A percentile compares a stretch with the other conserved stretches of the same genome.
phyloP scores from a whole-genome alignment of 2,329 filamentous ascomycete genomes.

The Ascochyta lentis region DNA sequence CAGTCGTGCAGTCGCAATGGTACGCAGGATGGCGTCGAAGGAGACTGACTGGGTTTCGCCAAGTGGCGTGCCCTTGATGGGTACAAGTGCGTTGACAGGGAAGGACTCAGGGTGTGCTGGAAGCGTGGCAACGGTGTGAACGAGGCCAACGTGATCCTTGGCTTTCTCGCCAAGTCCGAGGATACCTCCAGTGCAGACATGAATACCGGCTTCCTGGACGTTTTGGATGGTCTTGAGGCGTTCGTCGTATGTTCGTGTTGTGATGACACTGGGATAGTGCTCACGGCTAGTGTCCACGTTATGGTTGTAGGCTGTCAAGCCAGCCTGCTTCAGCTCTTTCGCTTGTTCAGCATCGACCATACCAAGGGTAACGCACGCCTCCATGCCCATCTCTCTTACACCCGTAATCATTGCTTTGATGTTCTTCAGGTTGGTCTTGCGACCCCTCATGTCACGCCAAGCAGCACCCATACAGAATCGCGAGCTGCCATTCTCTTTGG shows the following conservation, averaged over 20 bases:
- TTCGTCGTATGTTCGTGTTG: constrained; percentile 86
- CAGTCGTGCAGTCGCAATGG: constrained; percentile 81
- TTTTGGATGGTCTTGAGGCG: constrained; percentile 78
- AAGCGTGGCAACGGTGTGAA: constrained; percentile 82
- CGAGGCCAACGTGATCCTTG: constrained; percentile 79
- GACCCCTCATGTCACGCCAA: constrained; percentile 92
- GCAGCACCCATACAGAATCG: constrained; percentile 96
- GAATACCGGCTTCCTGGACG: constrained; percentile 84
- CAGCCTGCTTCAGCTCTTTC: constrained; percentile 80
- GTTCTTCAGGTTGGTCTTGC: constrained; percentile 82
- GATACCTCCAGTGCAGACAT: constrained; percentile 90
- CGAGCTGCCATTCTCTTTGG: constrained; percentile 83
- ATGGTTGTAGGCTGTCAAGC: constrained; percentile 91
- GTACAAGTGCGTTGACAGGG: constrained; percentile 88
- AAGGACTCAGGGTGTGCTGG: constrained; percentile 87
- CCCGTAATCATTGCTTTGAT: constrained; percentile 86
- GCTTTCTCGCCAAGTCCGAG: constrained; percentile 81
- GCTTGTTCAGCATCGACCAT: constrained; percentile 88
- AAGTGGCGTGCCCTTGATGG: constrained; percentile 87
- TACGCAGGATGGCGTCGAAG: constrained; percentile 80
- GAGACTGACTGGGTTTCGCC: constrained; percentile 74
- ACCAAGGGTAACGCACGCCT: constrained; percentile 89
- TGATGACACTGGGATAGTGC: constrained; percentile 86
- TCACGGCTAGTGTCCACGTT: constrained; percentile 91
- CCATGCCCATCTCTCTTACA: constrained; percentile 82